Evolutionary conservation across 169 alveolate species (phyloP), one percentile per base, ranked within the genome.

Genomic region (Plasmodium gallinaceum): DNA sequence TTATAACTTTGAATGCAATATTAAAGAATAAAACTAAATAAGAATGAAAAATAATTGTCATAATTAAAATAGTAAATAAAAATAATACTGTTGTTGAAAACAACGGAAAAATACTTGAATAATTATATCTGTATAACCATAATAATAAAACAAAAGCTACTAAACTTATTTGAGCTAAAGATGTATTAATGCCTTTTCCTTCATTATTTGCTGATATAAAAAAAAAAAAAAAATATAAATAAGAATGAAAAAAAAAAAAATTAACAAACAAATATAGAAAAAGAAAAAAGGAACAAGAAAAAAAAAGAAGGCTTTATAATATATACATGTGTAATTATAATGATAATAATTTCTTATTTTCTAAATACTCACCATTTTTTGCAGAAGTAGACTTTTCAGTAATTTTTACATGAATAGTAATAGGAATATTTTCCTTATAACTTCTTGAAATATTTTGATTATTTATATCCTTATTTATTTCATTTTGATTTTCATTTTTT

Each of bases 91-190:
- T n/a, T 9, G 68, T 57, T 20, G 76, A 76, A 66, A 76, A 76
- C 45, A 64, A n/a, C 7, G 88, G 88, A 57, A 76, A 76, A 2
- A n/a, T 24, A 5, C 64, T 68, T 2, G 58, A 32, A 66, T 76
- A 64, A 54, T 76, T 76, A 69, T 62, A 76, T 64, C 88, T 64
- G 68, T 76, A 76, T 52, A 76, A 12, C 88, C 88, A 76, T 18
- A 76, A 58, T 3, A 76, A 32, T 0, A 70, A 62, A 39, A 76
- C 88, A 9, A 76, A 76, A 57, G 46, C 64, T 0, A 76, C 1
- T 24, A 76, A 20, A 14, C 61, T 62, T 24, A 76, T 16, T 24
- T 65, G 74, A 12, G 88, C 76, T 22, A 76, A 22, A 12, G 68
- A 12, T 16, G 76, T 65, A 24, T 76, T 62, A 7, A 76, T 22